phyloP scores from a whole-genome alignment of 2,329 filamentous ascomycete genomes.

The Penicillium sp. region DNA sequence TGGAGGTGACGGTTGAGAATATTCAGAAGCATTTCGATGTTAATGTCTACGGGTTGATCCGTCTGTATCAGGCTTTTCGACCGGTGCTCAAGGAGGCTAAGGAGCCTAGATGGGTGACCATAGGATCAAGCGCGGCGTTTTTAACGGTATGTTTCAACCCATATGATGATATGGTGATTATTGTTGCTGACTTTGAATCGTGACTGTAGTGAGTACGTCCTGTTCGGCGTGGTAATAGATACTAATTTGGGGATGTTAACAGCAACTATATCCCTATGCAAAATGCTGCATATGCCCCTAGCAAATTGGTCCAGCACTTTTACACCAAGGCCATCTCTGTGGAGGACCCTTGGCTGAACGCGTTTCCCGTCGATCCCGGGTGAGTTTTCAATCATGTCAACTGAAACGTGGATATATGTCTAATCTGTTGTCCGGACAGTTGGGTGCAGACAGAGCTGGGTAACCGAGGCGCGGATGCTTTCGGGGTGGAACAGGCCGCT shows the following conservation, averaged over 20 bases:
- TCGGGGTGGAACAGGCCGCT: slow-evolving; percentile 18
- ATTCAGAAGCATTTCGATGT: slow-evolving; percentile 28
- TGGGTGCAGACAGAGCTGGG: slow-evolving; percentile 24
- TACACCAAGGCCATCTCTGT: slow-evolving; percentile 13
- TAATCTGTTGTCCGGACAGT: slow-evolving; percentile 9
- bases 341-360: slow-evolving; percentile 14
- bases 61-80: slow-evolving; percentile 17
- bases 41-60: slow-evolving; percentile 32
- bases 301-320: slow-evolving; percentile 17
- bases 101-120: slow-evolving; percentile 17
- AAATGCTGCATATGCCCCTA: slow-evolving; percentile 18
- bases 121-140: slow-evolving; percentile 13
- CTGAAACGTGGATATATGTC: neutral
- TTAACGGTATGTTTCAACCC: neutral
- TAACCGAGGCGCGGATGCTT: slow-evolving; percentile 15
- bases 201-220: neutral
- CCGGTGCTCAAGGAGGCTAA: slow-evolving; percentile 12
- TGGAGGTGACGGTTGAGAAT: slow-evolving; percentile 12
- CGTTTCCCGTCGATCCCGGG: slow-evolving; percentile 21
- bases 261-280: slow-evolving; percentile 13
- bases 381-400: neutral
- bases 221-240: neutral
- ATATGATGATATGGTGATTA: neutral
- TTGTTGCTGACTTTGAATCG: neutral
- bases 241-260: neutral